phyloP scores from a whole-genome alignment of 2,329 filamentous ascomycete genomes.

The Colletotrichum gigasporum region DNA sequence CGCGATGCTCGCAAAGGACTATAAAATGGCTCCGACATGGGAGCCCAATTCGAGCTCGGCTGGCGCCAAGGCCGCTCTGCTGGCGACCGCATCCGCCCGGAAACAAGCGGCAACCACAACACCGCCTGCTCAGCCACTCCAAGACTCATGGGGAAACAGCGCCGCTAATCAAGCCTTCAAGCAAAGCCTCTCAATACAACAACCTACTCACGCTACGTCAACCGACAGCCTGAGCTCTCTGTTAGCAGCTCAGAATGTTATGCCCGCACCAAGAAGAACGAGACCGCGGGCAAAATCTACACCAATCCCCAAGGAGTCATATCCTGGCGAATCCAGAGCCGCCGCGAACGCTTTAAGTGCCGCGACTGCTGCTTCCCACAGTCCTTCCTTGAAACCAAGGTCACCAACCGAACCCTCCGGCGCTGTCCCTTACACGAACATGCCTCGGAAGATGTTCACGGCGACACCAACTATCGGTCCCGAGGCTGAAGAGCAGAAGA shows the following conservation, averaged over 20 bases:
- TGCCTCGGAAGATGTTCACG: conserved; percentile 80
- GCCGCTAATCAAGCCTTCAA: conserved; percentile 76
- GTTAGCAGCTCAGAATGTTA: conserved; percentile 80
- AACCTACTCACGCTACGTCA: conserved; percentile 42
- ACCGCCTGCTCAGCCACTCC: conserved; percentile 56
- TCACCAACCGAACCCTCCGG: conserved; percentile 67
- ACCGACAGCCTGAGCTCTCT: conserved; percentile 64
- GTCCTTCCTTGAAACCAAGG: conserved; percentile 55
- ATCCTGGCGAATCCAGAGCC: conserved; percentile 69
- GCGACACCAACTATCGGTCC: conserved; percentile 76
- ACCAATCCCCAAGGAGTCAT: conserved; percentile 57
- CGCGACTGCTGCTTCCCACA: conserved; percentile 74
- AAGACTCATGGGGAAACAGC: conserved; percentile 67
- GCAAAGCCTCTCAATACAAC: conserved; percentile 43
- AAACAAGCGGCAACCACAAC: conserved; percentile 46
- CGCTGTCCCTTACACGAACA: conserved; percentile 73
- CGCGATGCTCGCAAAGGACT: conserved; percentile 52
- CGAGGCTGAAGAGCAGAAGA: conserved; percentile 79
- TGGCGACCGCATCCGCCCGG: conserved; percentile 55
- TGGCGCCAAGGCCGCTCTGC: conserved; percentile 78
- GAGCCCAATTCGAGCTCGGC: conserved; percentile 70
- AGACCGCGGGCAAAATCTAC: conserved; percentile 73
- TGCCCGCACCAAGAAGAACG: conserved; percentile 56
- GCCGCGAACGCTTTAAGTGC: conserved; percentile 76
- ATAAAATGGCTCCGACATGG: conserved; percentile 62